Evolutionary conservation across 1,284 basidiomycete species (phyloP), one percentile per base, ranked within the genome.

Genomic region (Cryptococcus hybrid): DNA sequence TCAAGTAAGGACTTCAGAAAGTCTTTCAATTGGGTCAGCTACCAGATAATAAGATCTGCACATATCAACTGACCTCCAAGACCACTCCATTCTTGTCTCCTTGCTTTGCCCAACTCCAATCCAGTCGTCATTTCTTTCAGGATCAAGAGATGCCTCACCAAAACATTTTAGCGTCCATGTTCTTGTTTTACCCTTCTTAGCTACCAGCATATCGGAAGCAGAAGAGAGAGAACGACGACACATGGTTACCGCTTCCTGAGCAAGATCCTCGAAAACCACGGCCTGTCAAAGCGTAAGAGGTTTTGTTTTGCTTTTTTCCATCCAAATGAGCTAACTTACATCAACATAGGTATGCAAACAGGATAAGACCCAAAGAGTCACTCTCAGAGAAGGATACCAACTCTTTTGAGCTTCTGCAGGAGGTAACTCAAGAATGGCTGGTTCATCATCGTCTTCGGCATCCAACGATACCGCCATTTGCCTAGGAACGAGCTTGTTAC

Each of bases 231-330:
- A 92, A 59, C 86, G 82, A 43, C 88, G 85, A 72, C 92, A 94
- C 3, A 92, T 80, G 12, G 83, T 82, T 38, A 95, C 83, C 0
- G 92, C 90, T 77, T 96, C 92, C 74, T 92, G 89, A 0, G 93
- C 91, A 47, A 96, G 88, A 70, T 96, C 93, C 68, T 91, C 88
- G 63, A 95, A 97, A 59, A 96, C 93, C 1, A 86, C 87, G 64
- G 47, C 39, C 24, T 47, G 55, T 36, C 7, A 54, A 11, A 30
- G 4, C 15, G 34, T 42, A 3, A 7, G 24, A 46, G 12, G 51
- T 15, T 4, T 30, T 30, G 4, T 30, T 30, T 30, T 30, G 30
- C 30, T 30, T 30, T 30, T 30, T 30, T 30, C 3, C 30, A 30
- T 30, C 30, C 30, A 30, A 30, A 8, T 52, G 13, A 50, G 37